phyloP scores from a whole-genome alignment of 1,284 basidiomycete genomes.

The Ustilago curta region DNA sequence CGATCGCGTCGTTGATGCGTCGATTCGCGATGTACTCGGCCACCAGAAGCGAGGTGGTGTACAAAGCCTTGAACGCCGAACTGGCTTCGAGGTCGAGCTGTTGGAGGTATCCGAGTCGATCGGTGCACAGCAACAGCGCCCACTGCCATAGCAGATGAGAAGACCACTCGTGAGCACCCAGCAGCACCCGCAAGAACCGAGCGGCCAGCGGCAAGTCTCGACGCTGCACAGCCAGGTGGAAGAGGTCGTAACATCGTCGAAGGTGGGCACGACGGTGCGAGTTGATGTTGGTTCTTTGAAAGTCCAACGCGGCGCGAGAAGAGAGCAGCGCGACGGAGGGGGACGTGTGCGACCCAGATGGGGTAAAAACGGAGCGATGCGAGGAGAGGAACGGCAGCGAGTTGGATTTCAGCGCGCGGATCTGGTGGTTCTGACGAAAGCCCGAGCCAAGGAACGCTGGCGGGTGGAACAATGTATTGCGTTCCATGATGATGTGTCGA shows the following conservation, averaged over 20 bases:
- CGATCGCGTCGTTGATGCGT: conserved; percentile 31
- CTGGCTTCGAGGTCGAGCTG: conserved; percentile 16
- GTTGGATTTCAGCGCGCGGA: conserved; percentile 37
- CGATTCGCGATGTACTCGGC: conserved; percentile 19
- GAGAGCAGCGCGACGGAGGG: conserved; percentile 20
- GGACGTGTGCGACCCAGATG: conserved; percentile 21
- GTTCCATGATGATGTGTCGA: conserved; percentile 21
- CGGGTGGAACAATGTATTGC: conserved; percentile 5
- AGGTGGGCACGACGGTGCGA: conserved; percentile 27
- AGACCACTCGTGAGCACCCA: conserved; percentile 38
- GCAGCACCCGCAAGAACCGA: conserved; percentile 19
- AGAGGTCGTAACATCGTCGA: conserved; percentile 25
- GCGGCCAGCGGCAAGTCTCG: conserved; percentile 16
- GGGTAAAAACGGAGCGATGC: conserved; percentile 17
- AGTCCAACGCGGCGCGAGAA: conserved; percentile 4
- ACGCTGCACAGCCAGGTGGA: conserved; percentile 23
- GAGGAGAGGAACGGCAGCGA: conserved; percentile 18
- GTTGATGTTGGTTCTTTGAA: conserved; percentile 11
- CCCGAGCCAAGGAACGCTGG: conserved; percentile 27
- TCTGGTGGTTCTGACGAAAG: conserved; percentile 32
- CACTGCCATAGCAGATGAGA: conserved; percentile 15
- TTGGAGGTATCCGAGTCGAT: conserved; percentile 10
- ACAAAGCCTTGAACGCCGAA: conserved; percentile 17
- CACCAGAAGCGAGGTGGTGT: conserved; percentile 18
- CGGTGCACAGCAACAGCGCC: conserved; percentile 3